These are phyloP conservation scores for Thymus quinquecostatus DNA, from an alignment of 257 asterid species.

Conservation along the genomic window DNA sequence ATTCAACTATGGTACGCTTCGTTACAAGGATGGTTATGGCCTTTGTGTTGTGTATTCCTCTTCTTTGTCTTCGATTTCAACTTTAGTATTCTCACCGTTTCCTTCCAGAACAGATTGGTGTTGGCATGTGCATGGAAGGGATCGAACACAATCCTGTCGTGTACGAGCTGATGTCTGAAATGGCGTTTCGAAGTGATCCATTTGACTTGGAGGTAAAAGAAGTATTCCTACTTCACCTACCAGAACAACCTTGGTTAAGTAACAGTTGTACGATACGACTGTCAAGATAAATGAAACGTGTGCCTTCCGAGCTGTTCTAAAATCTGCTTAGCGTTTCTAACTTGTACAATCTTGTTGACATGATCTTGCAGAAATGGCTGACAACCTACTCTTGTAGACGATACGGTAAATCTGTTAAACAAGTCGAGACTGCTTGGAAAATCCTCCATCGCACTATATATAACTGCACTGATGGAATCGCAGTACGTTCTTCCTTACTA, in stretches of 20 bases:
- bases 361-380: slow-evolving; percentile 79
- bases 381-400: slow-evolving; percentile 76
- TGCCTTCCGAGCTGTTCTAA: too few relatives aligned
- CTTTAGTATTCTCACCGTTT: slow-evolving; percentile 34
- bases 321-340: slow-evolving; percentile 18
- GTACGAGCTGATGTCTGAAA: slow-evolving; percentile 94
- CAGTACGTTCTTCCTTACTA: slow-evolving; percentile 53
- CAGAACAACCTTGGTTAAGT: slow-evolving; percentile 7
- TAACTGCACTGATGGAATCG: slow-evolving; percentile 94
- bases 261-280: neutral
- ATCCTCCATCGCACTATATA: slow-evolving; percentile 81
- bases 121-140: slow-evolving; percentile 99
- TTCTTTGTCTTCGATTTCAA: slow-evolving; percentile 24
- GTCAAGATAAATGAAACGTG: too few relatives aligned
- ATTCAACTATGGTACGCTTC: slow-evolving; percentile 83
- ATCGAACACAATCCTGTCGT: slow-evolving; percentile 96
- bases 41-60: neutral
- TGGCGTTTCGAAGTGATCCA: slow-evolving; percentile 76
- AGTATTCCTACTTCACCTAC: neutral
- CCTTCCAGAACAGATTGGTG: slow-evolving; percentile 73
- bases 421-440: slow-evolving; percentile 85
- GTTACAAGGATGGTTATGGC: neutral
- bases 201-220: slow-evolving; percentile 66
- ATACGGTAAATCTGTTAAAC: slow-evolving; percentile 69
- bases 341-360: slow-evolving; percentile 23